Evolutionary conservation across 176 grass and related monocot genomes (phyloP).

Genomic region (Puya raimondii): DNA sequence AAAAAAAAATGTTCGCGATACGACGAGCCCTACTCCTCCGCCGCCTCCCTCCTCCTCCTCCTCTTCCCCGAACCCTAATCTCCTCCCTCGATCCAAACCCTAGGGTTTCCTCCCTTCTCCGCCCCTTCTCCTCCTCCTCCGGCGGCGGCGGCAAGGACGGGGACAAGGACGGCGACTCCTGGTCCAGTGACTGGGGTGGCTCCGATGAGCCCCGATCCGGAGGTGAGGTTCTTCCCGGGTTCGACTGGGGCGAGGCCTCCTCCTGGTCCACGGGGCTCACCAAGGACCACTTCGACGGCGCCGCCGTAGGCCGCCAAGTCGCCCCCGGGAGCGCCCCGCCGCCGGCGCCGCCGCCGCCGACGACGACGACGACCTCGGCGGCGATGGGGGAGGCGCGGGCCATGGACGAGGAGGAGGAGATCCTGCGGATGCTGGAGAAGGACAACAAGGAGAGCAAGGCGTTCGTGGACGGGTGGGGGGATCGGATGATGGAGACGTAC

Average conservation of each 20-base stretch:
- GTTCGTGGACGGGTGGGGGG: conserved; percentile 57
- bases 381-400: conserved; percentile 30
- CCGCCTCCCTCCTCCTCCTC: conserved; percentile 32
- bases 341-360: conserved; percentile 21
- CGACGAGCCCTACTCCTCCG: conserved; percentile 58
- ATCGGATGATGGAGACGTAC: conserved; percentile 49
- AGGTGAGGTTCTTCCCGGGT: conserved; percentile 8
- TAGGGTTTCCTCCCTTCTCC: conserved; percentile 39
- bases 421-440: conserved; percentile 29
- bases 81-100: not conserved
- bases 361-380: conserved; percentile 13
- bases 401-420: conserved; percentile 54
- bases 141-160: conserved; percentile 8
- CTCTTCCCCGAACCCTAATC: conserved; percentile 15
- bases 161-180: not conserved
- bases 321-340: not conserved
- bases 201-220: not conserved
- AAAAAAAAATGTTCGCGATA: conserved; percentile 39
- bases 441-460: conserved; percentile 27
- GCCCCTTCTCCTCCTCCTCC: conserved; percentile 14
- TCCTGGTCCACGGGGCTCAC: conserved; percentile 83
- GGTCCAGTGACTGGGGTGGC: not conserved
- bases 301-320: conserved; percentile 20
- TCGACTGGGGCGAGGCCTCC: conserved; percentile 54
- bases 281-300: conserved; percentile 89